Conservation (phyloP, 257 asterid species). For the Nicotiana benthamiana region DNA sequence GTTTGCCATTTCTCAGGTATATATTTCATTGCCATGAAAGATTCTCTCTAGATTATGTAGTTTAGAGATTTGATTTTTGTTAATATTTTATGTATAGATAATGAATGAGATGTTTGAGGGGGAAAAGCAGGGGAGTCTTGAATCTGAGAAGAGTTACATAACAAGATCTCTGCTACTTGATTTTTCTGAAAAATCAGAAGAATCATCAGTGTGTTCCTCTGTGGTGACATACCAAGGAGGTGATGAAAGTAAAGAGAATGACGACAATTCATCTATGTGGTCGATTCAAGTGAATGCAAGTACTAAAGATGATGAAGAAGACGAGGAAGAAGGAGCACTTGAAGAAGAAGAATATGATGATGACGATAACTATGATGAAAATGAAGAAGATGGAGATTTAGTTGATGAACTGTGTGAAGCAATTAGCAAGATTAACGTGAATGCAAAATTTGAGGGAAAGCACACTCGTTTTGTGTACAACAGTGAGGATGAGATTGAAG, state of each 20-base stretch:
- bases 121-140: conserved; percentile 26
- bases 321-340: conserved; percentile 8
- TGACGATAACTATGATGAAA: conserved; percentile 19
- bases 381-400: conserved; percentile 9
- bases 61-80: not conserved
- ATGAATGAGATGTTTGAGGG: conserved; percentile 24
- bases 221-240: conserved; percentile 32
- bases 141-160: conserved; percentile 30
- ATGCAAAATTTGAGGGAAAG: conserved; percentile 39
- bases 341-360: conserved; percentile 17
- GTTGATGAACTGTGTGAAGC: conserved; percentile 74
- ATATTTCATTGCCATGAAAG: not conserved
- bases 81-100: conserved; percentile 18
- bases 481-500: conserved; percentile 65
- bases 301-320: conserved; percentile 33
- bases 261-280: conserved; percentile 59
- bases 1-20: conserved; percentile 49
- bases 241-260: conserved; percentile 25
- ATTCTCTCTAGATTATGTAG: too few species aligned
- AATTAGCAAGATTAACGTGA: conserved; percentile 50
- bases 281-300: conserved; percentile 76
- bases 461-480: conserved; percentile 62
- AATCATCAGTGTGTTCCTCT: conserved; percentile 48
- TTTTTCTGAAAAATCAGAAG: conserved; percentile 52
- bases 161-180: conserved; percentile 75